Evolutionary conservation across 2,329 filamentous ascomycete genomes (phyloP), one percentile per base, ranked within the genome.

Genomic region (Aspergillus hortae): DNA sequence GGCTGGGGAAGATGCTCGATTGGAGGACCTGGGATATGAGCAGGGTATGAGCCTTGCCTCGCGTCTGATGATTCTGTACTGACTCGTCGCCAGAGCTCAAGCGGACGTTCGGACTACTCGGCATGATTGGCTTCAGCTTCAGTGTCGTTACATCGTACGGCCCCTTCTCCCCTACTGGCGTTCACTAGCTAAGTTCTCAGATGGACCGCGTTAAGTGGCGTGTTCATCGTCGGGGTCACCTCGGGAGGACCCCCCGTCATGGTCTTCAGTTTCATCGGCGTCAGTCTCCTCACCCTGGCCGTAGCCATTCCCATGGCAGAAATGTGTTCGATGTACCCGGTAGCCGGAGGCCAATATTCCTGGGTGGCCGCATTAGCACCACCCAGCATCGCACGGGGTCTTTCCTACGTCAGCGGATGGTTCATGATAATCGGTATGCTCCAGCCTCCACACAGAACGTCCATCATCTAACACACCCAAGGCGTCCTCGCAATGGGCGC

Each of bases 91-190:
- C 53, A 80, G 80, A 84, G 64, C 73, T 84, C 57, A 81, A 81
- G 62, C 77, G 80, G 7, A 78, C 74, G 7, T 84, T 83, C 57
- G 72, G 77, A 9, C 64, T 82, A 5, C 57, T 83, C 25, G 80
- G 80, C 33, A 84, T 84, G 78, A 73, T 84, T 32, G 81, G 79
- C 1, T 84, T 84, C 66, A 77, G 74, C 43, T 84, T 84, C 64
- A 78, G 74, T 51, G 80, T 84, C 43, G 78, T 84, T 41, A 83
- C 81, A 30, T 79, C 72, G 73, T 75, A 17, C 27, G 55, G 4
- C 17, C 25, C 6, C 1, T 10, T 32, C 7, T 5, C 12, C 15
- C 4, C 6, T 27, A 14, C 5, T 19, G 11, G 2, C 7, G 0
- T 4, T 25, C 2, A 9, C 5, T 4, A 4, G 11, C 6, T 41